Conservation (phyloP, 2,329 filamentous ascomycete species). For the Mycosphaerella sp. region DNA sequence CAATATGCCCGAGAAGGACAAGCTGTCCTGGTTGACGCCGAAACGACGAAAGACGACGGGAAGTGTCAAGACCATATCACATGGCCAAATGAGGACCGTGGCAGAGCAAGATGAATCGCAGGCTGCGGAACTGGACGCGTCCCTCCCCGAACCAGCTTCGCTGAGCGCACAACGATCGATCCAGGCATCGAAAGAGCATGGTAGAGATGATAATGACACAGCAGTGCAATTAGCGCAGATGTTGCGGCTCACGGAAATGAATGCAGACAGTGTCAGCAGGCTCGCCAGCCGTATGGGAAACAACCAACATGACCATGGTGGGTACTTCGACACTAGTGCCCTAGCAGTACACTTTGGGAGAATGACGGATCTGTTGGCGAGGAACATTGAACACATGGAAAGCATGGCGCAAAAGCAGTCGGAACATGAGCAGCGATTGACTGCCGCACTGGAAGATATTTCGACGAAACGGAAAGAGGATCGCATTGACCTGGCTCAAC, state of each 20-base stretch:
- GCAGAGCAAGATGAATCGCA: conserved; percentile 7
- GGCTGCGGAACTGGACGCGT: conserved; percentile 27
- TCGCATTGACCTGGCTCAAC: conserved; percentile 22
- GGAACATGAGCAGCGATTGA: conserved; percentile 27
- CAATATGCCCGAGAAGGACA: conserved; percentile 8
- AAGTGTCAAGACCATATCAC: conserved; percentile 20
- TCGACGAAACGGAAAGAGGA: conserved; percentile 14
- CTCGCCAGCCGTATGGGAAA: conserved; percentile 12
- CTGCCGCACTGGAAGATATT: conserved; percentile 16
- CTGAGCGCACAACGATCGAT: conserved; percentile 21
- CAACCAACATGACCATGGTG: conserved; percentile 1
- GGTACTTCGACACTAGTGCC: conserved; percentile 14
- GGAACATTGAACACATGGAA: conserved; percentile 24
- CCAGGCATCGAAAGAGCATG: conserved; percentile 6
- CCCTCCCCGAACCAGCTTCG: conserved; percentile 27
- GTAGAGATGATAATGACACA: neutral
- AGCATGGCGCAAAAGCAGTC: conserved; percentile 22
- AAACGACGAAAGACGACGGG: conserved; percentile 26
- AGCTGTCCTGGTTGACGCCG: conserved; percentile 25
- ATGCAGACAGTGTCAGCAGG: conserved; percentile 22
- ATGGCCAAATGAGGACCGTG: conserved; percentile 10
- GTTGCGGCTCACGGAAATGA: conserved; percentile 24
- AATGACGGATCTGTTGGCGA: conserved; percentile 22
- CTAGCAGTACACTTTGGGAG: conserved; percentile 22
- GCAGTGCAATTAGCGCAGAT: conserved; percentile 25